Percentiles rank a stretch among this genome's conserved stretches.
phyloP scores from a whole-genome alignment of 306 rosid species.

The Glycine tomentella region DNA sequence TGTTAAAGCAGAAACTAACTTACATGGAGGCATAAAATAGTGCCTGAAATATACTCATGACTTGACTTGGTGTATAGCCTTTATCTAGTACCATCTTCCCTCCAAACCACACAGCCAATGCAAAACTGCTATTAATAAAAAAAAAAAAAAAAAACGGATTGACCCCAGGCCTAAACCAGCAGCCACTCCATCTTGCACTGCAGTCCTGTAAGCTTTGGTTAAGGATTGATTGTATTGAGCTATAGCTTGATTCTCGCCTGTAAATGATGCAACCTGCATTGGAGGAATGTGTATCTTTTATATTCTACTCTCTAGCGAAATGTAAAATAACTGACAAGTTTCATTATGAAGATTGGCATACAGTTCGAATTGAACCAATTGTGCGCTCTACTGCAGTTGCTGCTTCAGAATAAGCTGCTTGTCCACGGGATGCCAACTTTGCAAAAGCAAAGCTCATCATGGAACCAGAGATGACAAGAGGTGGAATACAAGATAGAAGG shows the following conservation, averaged over 20 bases:
- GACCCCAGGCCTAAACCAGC: conserved; percentile 66
- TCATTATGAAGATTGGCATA: conserved; percentile 39
- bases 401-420: conserved; percentile 71
- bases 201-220: conserved; percentile 64
- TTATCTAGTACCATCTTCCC: conserved; percentile 73
- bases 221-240: conserved; percentile 60
- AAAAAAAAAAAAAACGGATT: conserved; percentile 54
- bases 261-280: conserved; percentile 77
- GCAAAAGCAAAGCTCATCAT: conserved; percentile 52
- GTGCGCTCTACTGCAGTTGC: conserved; percentile 68
- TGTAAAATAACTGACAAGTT: background rate
- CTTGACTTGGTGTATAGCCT: conserved; percentile 73
- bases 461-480: conserved; percentile 66
- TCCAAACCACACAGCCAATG: conserved; percentile 76
- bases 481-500: conserved; percentile 73
- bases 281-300: conserved; percentile 22
- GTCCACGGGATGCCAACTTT: conserved; percentile 73
- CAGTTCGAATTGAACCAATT: conserved; percentile 76
- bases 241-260: conserved; percentile 73
- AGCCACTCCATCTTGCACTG: conserved; percentile 69
- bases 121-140: conserved; percentile 56
- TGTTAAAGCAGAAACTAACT: conserved; percentile 41
- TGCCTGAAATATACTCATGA: conserved; percentile 58
- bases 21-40: conserved; percentile 72
- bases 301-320: background rate